Base-by-base conservation (phyloP, 352 stramenopile species). In the Pythium pyrilobum region DNA sequence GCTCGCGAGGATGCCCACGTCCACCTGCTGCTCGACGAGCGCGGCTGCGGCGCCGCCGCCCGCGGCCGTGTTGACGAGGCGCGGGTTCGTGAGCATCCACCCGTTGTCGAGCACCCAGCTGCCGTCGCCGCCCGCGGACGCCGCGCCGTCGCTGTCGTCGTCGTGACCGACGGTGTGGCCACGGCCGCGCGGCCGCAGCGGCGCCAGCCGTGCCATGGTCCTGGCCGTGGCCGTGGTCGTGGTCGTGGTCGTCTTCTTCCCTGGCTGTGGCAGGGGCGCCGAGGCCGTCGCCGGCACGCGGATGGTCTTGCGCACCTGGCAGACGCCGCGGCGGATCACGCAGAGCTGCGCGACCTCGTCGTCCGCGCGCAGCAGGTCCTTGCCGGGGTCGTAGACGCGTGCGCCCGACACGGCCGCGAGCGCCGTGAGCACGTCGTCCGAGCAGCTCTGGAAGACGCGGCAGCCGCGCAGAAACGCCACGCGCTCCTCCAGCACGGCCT, bases 11-110 rank as follows among this genome's bases (percentile, higher is more conserved):
- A 85, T 79, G 2, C 72, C 79, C 0, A 87, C 67, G 25, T 72
- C 69, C 40, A 89, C 70, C 31, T 87, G 69, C 33, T 84, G 58
- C 1, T 47, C 60, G 3, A 71, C 51, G 18, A 66, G 51, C 15
- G 55, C 29, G 15, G 51, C 58, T 2, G 57, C 18, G 33, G 56
- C 62, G 18, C 36, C 62, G 1, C 62, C 38, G 5, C 59, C 50
- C 34, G 76, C 64, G 2, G 71, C 69, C 11, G 59, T 71, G 62
- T 62, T 85, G 9, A 85, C 74, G 7, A 89, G 69, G 2, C 78
- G 76, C 27, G 78, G 78, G 48, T 89, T 89, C 0, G 76, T 89
- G 43, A 89, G 74, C 78, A 87, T 86, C 78, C 78, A 89, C 27
- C 78, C 76, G 33, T 87, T 89, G 68, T 89, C 79, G 29, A 89